Conservation (phyloP, 306 rosid genomes). For the Luffa aegyptiaca region DNA sequence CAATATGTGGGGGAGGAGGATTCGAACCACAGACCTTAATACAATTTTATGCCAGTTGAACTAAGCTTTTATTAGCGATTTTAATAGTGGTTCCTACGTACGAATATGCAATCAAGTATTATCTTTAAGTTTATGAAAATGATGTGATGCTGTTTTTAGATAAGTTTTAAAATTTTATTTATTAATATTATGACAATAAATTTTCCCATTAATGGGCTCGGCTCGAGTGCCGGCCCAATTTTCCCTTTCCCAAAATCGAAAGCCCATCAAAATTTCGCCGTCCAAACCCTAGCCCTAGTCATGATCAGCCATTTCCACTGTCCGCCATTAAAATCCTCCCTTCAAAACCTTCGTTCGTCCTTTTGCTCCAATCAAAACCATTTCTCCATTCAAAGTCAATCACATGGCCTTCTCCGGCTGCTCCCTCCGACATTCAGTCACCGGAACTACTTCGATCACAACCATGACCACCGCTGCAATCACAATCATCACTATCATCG, state of each 20-base stretch:
- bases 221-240: neutral
- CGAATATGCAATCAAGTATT: no score
- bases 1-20: no score
- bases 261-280: neutral
- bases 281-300: neutral
- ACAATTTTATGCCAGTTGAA: no score
- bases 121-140: no score
- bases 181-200: neutral
- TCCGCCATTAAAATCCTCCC: neutral
- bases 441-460: neutral
- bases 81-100: no score
- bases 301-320: neutral
- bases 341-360: neutral
- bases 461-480: neutral
- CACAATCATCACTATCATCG: neutral
- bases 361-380: neutral
- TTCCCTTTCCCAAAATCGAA: neutral
- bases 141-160: no score
- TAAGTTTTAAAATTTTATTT: no score
- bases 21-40: no score
- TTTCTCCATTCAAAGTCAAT: neutral
- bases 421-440: neutral
- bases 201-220: neutral
- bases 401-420: neutral
- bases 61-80: no score